Evolutionary conservation across 441 rosid species (phyloP).

Genomic region (Populus trichocarpa): DNA sequence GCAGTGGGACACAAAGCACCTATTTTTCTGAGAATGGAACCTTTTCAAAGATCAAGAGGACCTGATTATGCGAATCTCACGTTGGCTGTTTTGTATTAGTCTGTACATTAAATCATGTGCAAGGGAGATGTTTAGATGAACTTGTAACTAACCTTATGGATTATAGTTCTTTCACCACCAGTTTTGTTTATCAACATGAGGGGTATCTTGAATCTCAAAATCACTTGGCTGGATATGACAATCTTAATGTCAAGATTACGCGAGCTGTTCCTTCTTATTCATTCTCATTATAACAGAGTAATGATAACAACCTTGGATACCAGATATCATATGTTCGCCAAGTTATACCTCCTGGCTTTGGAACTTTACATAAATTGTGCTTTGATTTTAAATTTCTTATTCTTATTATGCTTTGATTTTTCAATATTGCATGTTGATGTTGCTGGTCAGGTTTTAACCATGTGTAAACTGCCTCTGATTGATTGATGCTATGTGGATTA

Average conservation of each 20-base stretch:
- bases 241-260: neutral
- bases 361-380: neutral
- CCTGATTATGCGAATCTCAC: slow-evolving; percentile 18
- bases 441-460: neutral
- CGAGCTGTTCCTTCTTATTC: neutral
- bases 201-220: neutral
- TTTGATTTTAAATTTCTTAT: too few relatives aligned
- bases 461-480: neutral
- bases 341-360: neutral
- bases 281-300: neutral
- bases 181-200: neutral
- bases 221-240: neutral
- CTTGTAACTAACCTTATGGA: neutral
- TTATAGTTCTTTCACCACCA: neutral
- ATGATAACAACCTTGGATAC: neutral
- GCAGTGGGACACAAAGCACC: slow-evolving; percentile 90
- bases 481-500: too few relatives aligned
- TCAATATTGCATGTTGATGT: too few relatives aligned
- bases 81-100: neutral
- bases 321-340: neutral
- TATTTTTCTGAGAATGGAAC: slow-evolving; percentile 92
- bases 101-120: neutral
- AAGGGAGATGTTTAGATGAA: neutral
- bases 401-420: too few relatives aligned
- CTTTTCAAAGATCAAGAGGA: slow-evolving; percentile 90